These are phyloP conservation scores for Thraustochytrium striatum DNA, from an alignment of 352 stramenopile species.

Conservation along the genomic window DNA sequence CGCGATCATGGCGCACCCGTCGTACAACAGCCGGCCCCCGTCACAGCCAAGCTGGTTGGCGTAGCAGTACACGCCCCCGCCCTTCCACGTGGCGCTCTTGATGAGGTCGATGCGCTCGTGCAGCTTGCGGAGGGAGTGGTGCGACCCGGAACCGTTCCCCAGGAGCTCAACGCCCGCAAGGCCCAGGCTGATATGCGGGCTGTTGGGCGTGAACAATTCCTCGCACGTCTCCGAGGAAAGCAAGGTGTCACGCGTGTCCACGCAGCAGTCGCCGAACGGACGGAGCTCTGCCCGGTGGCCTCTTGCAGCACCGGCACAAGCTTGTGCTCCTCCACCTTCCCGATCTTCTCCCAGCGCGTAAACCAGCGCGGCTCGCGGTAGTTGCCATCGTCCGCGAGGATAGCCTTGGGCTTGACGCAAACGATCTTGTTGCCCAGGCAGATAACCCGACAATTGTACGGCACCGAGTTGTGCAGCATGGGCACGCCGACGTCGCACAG, in stretches of 20 bases:
- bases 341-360: constrained; percentile 58
- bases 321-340: constrained; percentile 35
- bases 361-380: constrained; percentile 93
- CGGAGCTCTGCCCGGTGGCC: constrained; percentile 66
- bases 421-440: constrained; percentile 87
- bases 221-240: constrained; percentile 92
- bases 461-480: constrained; percentile 81
- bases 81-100: constrained; percentile 81
- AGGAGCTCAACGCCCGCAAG: constrained; percentile 94
- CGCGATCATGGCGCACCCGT: constrained; percentile 94
- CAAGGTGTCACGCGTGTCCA: constrained; percentile 76
- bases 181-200: constrained; percentile 86
- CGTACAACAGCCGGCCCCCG: constrained; percentile 91
- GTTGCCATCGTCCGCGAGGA: constrained; percentile 93
- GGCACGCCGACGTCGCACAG: constrained; percentile 97
- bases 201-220: constrained; percentile 93
- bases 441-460: constrained; percentile 96
- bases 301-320: constrained; percentile 60
- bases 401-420: constrained; percentile 87
- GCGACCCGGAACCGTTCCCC: constrained; percentile 91
- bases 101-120: constrained; percentile 84
- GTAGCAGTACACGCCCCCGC: constrained; percentile 97
- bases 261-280: constrained; percentile 73
- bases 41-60: constrained; percentile 95
- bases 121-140: constrained; percentile 93